Percentiles rank a stretch among this genome's conserved stretches.
Conservation (phyloP, 345 rosid species). For the Streptanthus diversifolius region DNA sequence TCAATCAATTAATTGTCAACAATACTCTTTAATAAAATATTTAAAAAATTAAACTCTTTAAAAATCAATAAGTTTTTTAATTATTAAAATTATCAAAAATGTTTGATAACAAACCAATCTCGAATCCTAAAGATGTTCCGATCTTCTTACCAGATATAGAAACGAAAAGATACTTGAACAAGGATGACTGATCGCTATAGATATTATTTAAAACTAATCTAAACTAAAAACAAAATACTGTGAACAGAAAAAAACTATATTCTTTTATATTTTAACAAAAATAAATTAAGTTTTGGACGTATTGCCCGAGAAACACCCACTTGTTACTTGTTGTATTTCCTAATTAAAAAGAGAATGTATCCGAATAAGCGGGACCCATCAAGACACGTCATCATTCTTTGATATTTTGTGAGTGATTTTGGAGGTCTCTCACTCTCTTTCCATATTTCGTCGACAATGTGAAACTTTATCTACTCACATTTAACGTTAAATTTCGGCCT, state of each 20-base stretch:
- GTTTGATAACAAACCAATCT: no score
- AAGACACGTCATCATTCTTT: conserved; percentile 22
- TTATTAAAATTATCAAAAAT: no score
- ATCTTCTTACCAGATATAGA: conserved; percentile 1
- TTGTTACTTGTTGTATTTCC: conserved; percentile 25
- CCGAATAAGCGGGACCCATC: conserved; percentile 4
- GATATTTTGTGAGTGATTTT: conserved; percentile 13
- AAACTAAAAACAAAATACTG: background rate
- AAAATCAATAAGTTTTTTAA: no score
- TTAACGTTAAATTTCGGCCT: no score
- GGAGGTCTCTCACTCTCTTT: background rate
- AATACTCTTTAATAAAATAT: no score
- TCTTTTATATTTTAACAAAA: conserved; percentile 4
- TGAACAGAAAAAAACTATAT: conserved; percentile 9
- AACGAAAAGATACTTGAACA: background rate
- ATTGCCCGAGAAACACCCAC: conserved; percentile 28
- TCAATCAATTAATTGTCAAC: no score
- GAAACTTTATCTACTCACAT: background rate
- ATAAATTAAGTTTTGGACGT: no score
- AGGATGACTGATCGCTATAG: conserved; percentile 5
- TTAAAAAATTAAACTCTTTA: no score
- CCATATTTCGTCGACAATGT: conserved; percentile 2
- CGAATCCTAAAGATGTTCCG: no score
- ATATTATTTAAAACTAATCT: background rate
- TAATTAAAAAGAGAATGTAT: conserved; percentile 27